Conservation (phyloP, 345 rosid genomes). For the Bretschneidera sinensis region DNA sequence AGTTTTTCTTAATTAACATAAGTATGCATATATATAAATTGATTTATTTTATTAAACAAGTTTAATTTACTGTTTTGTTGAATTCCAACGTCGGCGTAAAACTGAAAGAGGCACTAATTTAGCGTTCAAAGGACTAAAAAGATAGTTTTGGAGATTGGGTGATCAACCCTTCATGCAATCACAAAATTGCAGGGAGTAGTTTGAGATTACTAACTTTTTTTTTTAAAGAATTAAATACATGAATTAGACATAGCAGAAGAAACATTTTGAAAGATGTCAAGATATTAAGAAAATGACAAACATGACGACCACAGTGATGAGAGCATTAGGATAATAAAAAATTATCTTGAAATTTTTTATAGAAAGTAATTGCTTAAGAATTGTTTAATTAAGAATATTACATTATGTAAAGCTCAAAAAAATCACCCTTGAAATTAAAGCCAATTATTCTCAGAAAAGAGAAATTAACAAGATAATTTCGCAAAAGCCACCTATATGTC, state of each 20-base stretch:
- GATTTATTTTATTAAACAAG: background rate
- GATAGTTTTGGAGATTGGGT: constrained; percentile 16
- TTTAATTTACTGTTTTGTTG: too few species aligned
- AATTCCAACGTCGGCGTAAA: constrained; percentile 10
- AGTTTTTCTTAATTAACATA: background rate
- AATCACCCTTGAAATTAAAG: too few species aligned
- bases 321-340: background rate
- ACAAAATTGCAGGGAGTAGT: constrained; percentile 14
- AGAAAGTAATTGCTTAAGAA: background rate
- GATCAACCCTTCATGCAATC: constrained; percentile 23
- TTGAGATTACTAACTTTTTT: constrained; percentile 12
- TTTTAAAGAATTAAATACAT: background rate
- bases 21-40: background rate
- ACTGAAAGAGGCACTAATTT: background rate
- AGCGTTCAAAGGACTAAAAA: background rate
- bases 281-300: constrained; percentile 13
- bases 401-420: too few species aligned
- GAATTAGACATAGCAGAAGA: too few species aligned
- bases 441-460: too few species aligned
- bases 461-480: too few species aligned
- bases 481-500: too few species aligned
- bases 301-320: constrained; percentile 12
- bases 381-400: background rate
- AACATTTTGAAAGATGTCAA: constrained; percentile 1
- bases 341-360: too few species aligned